Evolutionary conservation across 306 rosid species (phyloP), one percentile per base, ranked within the genome.

Genomic region (Gastrolobium bilobum): DNA sequence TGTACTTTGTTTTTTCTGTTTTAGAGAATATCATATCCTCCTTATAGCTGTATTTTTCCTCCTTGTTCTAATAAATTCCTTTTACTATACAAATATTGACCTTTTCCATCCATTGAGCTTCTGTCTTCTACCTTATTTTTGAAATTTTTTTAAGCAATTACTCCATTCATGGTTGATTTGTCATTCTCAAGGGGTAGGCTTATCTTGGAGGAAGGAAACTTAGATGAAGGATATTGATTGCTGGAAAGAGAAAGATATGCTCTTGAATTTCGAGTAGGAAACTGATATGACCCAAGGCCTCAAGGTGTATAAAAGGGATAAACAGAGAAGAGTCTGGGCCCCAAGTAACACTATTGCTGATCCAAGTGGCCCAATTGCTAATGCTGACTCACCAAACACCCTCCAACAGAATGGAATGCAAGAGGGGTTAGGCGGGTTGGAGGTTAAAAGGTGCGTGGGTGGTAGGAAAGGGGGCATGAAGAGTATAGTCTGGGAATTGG

Each of bases 141-240:
- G 26, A 13, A 66, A 13, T 53, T 61, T 30, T 9, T 43, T 77
- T 61, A 44, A 56, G 39, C 59, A 43, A n/a, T 53, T 77, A 68
- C 75, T 67, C 67, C 44, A 53, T 56, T 57, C 40, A 14, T 77
- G 15, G 35, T 31, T 52, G 44, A 65, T 56, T 78, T 57, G 13
- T 15, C 68, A 63, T 38, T 63, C 20, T 62, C 68, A 62, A 13
- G 68, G 52, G 71, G 33, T 65, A 65, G 51, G 46, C 43, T 40
- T 40, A 40, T 65, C 35, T 57, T 56, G 13, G 37, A 3, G n/a
- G 34, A 57, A 57, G 20, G 20, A 50, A 50, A 13, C 54, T 50
- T 11, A 0, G 54, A 11, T 50, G 54, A n/a, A 50, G 63, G 63
- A 57, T 8, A 57, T 57, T 57, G 9, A 38, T 29, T 30, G 14